Conservation (phyloP, 148 eudicot species). For the Agrostemma githago region DNA sequence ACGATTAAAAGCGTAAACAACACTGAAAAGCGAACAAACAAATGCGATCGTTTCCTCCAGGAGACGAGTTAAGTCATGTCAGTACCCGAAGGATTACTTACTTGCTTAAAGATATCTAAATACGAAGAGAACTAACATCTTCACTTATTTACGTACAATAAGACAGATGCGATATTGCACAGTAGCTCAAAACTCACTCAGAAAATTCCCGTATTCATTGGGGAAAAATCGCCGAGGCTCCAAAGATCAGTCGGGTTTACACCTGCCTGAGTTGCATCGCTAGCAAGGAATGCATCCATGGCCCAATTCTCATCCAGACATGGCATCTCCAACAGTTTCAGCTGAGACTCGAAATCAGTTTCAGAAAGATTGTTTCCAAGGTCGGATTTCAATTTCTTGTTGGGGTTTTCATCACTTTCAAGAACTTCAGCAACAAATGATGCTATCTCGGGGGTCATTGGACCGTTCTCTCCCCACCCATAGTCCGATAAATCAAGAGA, state of each 20-base stretch:
- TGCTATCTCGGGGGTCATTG: constrained; percentile 68
- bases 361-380: constrained; percentile 31
- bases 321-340: constrained; percentile 55
- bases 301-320: constrained; percentile 77
- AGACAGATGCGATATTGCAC: constrained; percentile 9
- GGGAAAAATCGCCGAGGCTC: constrained; percentile 60
- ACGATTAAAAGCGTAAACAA: constrained; percentile 21
- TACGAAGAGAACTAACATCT: constrained; percentile 38
- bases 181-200: constrained; percentile 34
- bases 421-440: constrained; percentile 57
- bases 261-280: constrained; percentile 44
- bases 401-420: constrained; percentile 36
- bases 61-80: constrained; percentile 8
- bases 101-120: neutral
- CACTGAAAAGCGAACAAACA: constrained; percentile 34
- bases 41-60: constrained; percentile 12
- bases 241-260: constrained; percentile 51
- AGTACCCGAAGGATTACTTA: neutral
- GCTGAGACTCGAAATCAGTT: constrained; percentile 53
- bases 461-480: constrained; percentile 57
- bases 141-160: constrained; percentile 47
- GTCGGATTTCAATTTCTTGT: constrained; percentile 51
- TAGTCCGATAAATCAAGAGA: constrained; percentile 74
- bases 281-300: constrained; percentile 55
- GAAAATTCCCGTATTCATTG: constrained; percentile 37